Evolutionary conservation across 192 early-diverging fungal genomes (phyloP).

Genomic region (Rhizoclosmatium globosum): DNA sequence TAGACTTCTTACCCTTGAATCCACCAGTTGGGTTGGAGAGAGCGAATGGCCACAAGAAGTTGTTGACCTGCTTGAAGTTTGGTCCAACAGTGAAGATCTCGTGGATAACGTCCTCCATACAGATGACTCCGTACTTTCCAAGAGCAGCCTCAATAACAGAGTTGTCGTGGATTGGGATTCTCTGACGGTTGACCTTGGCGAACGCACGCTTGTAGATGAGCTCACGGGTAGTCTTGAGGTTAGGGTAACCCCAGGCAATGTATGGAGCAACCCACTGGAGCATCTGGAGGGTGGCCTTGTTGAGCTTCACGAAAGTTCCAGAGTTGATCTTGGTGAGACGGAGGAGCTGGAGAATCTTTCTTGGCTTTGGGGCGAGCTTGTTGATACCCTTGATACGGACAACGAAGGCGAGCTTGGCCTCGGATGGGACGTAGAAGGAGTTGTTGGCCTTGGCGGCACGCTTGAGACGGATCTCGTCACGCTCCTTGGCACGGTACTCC

Average conservation of each 20-base stretch:
- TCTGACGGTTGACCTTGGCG: slow-evolving; percentile 98
- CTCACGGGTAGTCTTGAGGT: slow-evolving; percentile 98
- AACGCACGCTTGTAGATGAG: slow-evolving; percentile 99
- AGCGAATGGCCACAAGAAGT: slow-evolving; percentile 99
- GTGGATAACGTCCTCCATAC: slow-evolving; percentile 97
- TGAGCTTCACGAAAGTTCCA: slow-evolving; percentile 94
- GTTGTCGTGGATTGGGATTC: slow-evolving; percentile 97
- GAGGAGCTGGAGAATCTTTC: slow-evolving; percentile 98
- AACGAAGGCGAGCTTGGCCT: slow-evolving; percentile 98
- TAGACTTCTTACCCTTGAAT: slow-evolving; percentile 91
- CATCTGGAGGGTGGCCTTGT: slow-evolving; percentile 97
- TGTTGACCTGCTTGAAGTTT: slow-evolving; percentile 96
- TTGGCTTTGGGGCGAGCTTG: slow-evolving; percentile 98
- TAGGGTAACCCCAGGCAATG: slow-evolving; percentile 91
- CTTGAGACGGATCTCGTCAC: slow-evolving; percentile 88
- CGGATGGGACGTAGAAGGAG: slow-evolving; percentile 93
- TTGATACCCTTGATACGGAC: slow-evolving; percentile 99
- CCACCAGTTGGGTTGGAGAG: slow-evolving; percentile 98
- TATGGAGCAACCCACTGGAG: slow-evolving; percentile 96
- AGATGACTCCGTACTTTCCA: slow-evolving; percentile 96
- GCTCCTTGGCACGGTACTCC: slow-evolving; percentile 93
- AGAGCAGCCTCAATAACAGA: slow-evolving; percentile 90
- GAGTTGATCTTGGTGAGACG: slow-evolving; percentile 99
- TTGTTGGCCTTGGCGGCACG: slow-evolving; percentile 92
- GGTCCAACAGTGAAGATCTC: slow-evolving; percentile 98